phyloP scores from a whole-genome alignment of 2,329 filamentous ascomycete species.

The Colletotrichum sp. region DNA sequence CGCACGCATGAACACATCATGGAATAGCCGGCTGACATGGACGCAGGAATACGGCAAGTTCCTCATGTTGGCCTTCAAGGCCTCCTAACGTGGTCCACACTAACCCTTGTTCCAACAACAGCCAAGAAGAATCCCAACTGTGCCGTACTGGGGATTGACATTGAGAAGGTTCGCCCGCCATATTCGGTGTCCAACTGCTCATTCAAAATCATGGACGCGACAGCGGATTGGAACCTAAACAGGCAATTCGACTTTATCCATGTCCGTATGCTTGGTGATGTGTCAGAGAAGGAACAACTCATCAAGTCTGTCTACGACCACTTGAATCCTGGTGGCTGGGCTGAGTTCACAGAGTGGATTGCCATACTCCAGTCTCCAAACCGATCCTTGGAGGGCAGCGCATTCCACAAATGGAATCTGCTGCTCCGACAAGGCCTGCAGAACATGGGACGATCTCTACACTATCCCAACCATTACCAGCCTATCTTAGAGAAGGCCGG shows the following conservation, averaged over 20 bases:
- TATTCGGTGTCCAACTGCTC: constrained; percentile 30
- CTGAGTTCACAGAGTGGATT: constrained; percentile 40
- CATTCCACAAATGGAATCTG: constrained; percentile 33
- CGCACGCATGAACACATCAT: not conserved
- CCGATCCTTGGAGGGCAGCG: constrained; percentile 33
- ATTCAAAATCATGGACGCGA: constrained; percentile 32
- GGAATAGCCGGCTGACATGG: constrained; percentile 6
- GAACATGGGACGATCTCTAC: constrained; percentile 34
- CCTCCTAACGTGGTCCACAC: not conserved
- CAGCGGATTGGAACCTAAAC: constrained; percentile 29
- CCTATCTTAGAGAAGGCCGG: constrained; percentile 26
- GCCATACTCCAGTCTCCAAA: constrained; percentile 34
- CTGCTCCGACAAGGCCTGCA: constrained; percentile 31
- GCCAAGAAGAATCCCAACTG: constrained; percentile 29
- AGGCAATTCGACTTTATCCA: constrained; percentile 35
- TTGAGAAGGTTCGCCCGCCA: constrained; percentile 32
- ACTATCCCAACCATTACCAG: constrained; percentile 30
- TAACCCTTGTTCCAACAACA: not conserved
- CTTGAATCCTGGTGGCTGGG: constrained; percentile 25
- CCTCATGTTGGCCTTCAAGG: not conserved
- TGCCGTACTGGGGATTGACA: constrained; percentile 33
- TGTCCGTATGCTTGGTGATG: constrained; percentile 35
- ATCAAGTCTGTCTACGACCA: constrained; percentile 35
- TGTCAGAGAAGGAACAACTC: constrained; percentile 28
- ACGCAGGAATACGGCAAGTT: constrained; percentile 27